Percentiles rank a stretch among this genome's conserved stretches.
These are phyloP conservation scores for Globisporangium okanoganense DNA, from an alignment of 352 stramenopile genomes.

Conservation along the genomic window DNA sequence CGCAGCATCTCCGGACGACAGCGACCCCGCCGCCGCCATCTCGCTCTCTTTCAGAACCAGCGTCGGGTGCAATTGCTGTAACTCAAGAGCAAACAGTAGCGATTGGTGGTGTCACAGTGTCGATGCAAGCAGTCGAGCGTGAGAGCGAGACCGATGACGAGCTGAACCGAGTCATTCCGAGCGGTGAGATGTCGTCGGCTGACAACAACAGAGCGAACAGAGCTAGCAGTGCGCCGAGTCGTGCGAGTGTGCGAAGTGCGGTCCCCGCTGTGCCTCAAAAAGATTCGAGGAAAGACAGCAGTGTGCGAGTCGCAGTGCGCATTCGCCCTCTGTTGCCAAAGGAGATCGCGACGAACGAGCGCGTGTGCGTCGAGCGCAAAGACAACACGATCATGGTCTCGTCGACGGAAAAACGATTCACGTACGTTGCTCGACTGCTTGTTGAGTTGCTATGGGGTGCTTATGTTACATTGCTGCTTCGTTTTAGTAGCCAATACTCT, in stretches of 20 bases:
- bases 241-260: conserved; percentile 17
- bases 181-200: not conserved
- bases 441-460: not conserved
- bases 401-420: conserved; percentile 51
- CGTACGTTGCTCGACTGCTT: conserved; percentile 31
- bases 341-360: conserved; percentile 52
- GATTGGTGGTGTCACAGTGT: not conserved
- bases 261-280: not conserved
- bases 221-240: conserved; percentile 16
- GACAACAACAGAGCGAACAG: conserved; percentile 6
- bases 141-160: not conserved
- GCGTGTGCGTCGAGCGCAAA: conserved; percentile 37
- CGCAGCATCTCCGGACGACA: conserved; percentile 3
- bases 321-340: conserved; percentile 77
- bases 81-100: not conserved
- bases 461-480: not conserved
- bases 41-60: not conserved
- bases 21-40: not conserved
- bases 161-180: not conserved
- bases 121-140: not conserved
- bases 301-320: conserved; percentile 73
- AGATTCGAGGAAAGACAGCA: conserved; percentile 45
- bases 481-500: not conserved
- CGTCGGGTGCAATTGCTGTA: not conserved
- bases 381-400: conserved; percentile 36